phyloP scores from a whole-genome alignment of 2,329 filamentous ascomycete genomes.

The Colletotrichum tamarilloi region DNA sequence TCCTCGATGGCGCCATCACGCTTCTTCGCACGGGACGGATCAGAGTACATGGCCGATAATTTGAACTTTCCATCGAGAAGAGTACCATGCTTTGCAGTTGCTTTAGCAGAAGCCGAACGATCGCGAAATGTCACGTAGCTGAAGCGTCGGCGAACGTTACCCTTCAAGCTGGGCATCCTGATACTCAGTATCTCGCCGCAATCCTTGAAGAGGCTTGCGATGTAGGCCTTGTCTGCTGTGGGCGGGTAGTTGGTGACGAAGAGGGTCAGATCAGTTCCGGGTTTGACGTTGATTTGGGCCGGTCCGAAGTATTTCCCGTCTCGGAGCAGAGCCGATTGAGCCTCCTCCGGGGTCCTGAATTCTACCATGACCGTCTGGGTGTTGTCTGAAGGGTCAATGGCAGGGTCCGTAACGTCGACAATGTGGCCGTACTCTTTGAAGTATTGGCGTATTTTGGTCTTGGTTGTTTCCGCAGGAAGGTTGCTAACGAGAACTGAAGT shows the following conservation, averaged over 20 bases:
- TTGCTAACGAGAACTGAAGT: constrained; percentile 85
- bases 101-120: constrained; percentile 73
- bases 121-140: constrained; percentile 94
- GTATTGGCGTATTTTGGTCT: constrained; percentile 84
- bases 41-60: constrained; percentile 84
- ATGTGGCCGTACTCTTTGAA: constrained; percentile 92
- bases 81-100: constrained; percentile 78
- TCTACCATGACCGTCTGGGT: constrained; percentile 83
- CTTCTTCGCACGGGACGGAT: constrained; percentile 81
- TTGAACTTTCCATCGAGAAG: constrained; percentile 75
- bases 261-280: constrained; percentile 82
- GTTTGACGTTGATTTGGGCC: constrained; percentile 76
- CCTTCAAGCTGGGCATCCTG: constrained; percentile 91
- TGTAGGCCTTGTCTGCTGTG: constrained; percentile 75
- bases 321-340: constrained; percentile 81
- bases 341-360: constrained; percentile 84
- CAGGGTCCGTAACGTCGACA: constrained; percentile 77
- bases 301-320: constrained; percentile 84
- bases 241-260: constrained; percentile 93
- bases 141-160: constrained; percentile 88
- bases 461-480: constrained; percentile 75
- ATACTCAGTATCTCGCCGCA: constrained; percentile 88
- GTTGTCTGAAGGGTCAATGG: constrained; percentile 51
- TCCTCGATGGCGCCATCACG: constrained; percentile 87
- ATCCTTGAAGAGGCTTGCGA: constrained; percentile 75